phyloP scores from a whole-genome alignment of 2,329 filamentous ascomycete genomes.

The Bipolaris cookei region DNA sequence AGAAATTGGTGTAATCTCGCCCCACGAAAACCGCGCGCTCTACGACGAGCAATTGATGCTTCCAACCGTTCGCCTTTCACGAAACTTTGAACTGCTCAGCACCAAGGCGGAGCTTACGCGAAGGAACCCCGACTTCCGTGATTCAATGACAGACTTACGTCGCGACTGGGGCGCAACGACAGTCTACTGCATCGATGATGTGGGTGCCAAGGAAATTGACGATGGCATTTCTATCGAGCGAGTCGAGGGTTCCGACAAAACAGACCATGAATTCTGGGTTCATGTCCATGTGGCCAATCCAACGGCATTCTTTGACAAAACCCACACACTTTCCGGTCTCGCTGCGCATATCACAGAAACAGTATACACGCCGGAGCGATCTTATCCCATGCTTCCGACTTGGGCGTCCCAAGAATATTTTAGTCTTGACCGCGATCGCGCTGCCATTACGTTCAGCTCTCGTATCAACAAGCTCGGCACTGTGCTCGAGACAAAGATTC shows the following conservation, averaged over 20 bases:
- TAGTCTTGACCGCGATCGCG: constrained; percentile 60
- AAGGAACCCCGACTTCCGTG: constrained; percentile 50
- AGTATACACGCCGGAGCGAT: constrained; percentile 63
- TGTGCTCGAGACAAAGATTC: constrained; percentile 61
- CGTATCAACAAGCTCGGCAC: constrained; percentile 60
- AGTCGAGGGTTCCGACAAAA: constrained; percentile 55
- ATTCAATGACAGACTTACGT: constrained; percentile 64
- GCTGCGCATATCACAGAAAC: constrained; percentile 65
- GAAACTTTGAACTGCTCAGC: constrained; percentile 53
- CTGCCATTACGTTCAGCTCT: constrained; percentile 66
- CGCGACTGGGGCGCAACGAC: constrained; percentile 65
- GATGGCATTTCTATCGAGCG: constrained; percentile 76
- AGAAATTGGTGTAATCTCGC: constrained; percentile 73
- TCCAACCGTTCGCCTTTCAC: constrained; percentile 55
- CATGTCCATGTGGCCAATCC: constrained; percentile 82
- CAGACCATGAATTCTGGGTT: constrained; percentile 70
- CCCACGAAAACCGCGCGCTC: constrained; percentile 71
- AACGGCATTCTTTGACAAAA: constrained; percentile 69
- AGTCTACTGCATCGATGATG: constrained; percentile 76
- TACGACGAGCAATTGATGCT: constrained; percentile 64
- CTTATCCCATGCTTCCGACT: constrained; percentile 63
- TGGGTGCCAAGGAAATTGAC: constrained; percentile 73
- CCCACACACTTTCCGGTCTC: constrained; percentile 64
- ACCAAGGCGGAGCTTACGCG: constrained; percentile 34
- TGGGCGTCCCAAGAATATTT: constrained; percentile 59